A percentile compares a stretch with the other conserved stretches of the same genome.
Evolutionary conservation across 495 filamentous ascomycete species (phyloP).

Genomic region (Neurospora sp.): DNA sequence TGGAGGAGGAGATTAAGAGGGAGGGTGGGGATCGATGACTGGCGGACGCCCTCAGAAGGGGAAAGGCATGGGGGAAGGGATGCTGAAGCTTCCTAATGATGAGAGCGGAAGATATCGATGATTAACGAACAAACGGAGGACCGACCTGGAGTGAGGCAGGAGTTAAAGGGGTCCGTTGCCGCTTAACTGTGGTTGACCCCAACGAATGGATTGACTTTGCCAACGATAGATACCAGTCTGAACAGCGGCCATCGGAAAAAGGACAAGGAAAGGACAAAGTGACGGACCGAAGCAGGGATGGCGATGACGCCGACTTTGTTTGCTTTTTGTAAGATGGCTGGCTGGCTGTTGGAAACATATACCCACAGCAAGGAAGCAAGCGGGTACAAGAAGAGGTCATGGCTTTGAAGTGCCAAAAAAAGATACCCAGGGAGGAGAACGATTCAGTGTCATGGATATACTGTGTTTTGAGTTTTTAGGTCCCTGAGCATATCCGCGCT

Average conservation of each 20-base stretch:
- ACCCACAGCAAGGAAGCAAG: neutral
- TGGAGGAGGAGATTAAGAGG: constrained; percentile 21
- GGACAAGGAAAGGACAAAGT: neutral
- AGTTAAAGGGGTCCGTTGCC: neutral
- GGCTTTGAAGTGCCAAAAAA: neutral
- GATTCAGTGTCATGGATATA: neutral
- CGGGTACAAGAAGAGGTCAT: neutral
- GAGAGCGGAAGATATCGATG: neutral
- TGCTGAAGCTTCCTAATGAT: neutral
- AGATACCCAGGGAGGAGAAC: neutral
- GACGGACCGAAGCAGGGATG: neutral
- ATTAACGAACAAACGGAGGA: neutral
- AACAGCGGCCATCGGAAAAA: neutral
- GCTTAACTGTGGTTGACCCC: neutral
- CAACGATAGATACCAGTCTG: neutral
- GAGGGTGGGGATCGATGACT: neutral
- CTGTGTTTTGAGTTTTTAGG: neutral
- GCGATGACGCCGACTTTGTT: neutral
- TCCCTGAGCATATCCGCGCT: neutral
- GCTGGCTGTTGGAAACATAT: neutral
- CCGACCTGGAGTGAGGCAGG: neutral
- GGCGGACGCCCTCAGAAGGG: neutral
- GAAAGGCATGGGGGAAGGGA: neutral
- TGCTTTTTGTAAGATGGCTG: neutral
- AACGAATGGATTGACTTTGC: neutral